Base-by-base conservation (phyloP, 2,329 filamentous ascomycete species). In the Beauveria sp. region DNA sequence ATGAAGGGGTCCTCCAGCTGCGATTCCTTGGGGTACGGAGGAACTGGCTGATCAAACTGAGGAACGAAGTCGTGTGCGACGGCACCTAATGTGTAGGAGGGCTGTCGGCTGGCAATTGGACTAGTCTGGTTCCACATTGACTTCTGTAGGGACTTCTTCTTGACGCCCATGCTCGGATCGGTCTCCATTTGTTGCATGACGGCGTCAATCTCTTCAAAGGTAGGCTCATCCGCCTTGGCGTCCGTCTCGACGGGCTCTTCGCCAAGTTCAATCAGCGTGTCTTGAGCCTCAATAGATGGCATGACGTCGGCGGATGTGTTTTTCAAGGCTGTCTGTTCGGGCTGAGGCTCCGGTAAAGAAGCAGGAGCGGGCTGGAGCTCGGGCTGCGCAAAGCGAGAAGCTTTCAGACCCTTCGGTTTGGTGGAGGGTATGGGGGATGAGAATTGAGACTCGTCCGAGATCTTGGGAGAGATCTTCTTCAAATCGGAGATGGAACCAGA, bases 121-220 rank as follows among this genome's bases (percentile, higher is more conserved):
- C 75, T 81, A 9, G 74, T 70, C 47, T 80, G 76, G 18, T 73
- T 76, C 78, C 80, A 82, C 43, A 73, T 71, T 5, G 79, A 73
- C 20, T 77, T 72, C 51, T 80, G 77, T 16, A 78, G 71, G 8
- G 76, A 76, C 68, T 86, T 87, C 69, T 91, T 90, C 62, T 48
- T 57, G 12, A 91, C 84, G 14, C 90, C 90, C 71, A 89, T 84
- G 56, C 88, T 86, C 2, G 88, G 89, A 65, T 91, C 85, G 53
- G 80, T 84, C 62, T 87, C 83, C 67, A 97, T 82, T 63, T 94
- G 88, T 65, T 88, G 85, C 91, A 97, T 96, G 57, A 97, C 86
- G 50, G 89, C 91, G 76, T 97, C 92, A 68, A 97, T 92, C 70
- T 97, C 92, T 66, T 93, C 88, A 67, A 90, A 90, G 0, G 87